Conservation (phyloP, 176 grass and related monocot genomes). For the Triticum timopheevii region DNA sequence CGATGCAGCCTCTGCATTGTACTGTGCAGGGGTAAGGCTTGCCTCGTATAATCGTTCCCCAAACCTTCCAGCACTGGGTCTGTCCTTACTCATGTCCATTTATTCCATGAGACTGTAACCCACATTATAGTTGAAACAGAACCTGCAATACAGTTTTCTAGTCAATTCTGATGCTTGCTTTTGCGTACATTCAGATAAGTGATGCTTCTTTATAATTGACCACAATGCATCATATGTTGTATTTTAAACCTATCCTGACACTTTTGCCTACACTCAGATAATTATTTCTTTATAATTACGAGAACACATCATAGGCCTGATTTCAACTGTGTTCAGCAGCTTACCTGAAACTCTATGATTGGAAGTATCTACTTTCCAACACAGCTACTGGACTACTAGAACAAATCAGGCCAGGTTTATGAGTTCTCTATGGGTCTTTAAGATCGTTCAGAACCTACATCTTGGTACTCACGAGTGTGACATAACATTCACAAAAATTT, state of each 20-base stretch:
- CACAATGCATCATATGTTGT: neutral
- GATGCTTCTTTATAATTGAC: neutral
- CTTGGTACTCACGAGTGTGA: neutral
- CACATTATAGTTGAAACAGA: neutral
- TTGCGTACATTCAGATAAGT: neutral
- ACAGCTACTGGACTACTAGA: neutral
- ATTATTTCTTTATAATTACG: neutral
- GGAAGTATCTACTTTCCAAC: neutral
- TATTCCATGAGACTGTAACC: neutral
- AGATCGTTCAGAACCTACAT: constrained; percentile 6
- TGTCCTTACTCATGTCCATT: neutral
- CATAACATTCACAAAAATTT: too few species aligned
- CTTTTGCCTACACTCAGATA: neutral
- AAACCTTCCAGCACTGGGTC: too few species aligned
- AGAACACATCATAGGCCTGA: neutral
- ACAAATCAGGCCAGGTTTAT: neutral
- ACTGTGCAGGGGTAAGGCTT: too few species aligned
- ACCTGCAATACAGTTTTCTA: neutral
- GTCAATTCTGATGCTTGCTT: neutral
- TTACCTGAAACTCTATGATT: neutral
- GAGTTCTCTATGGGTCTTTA: neutral
- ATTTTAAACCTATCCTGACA: neutral
- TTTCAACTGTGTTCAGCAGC: neutral
- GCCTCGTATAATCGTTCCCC: too few species aligned
- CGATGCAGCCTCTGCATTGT: too few species aligned